Conservation (phyloP, 306 rosid genomes). For the Casuarina cunninghamiana region DNA sequence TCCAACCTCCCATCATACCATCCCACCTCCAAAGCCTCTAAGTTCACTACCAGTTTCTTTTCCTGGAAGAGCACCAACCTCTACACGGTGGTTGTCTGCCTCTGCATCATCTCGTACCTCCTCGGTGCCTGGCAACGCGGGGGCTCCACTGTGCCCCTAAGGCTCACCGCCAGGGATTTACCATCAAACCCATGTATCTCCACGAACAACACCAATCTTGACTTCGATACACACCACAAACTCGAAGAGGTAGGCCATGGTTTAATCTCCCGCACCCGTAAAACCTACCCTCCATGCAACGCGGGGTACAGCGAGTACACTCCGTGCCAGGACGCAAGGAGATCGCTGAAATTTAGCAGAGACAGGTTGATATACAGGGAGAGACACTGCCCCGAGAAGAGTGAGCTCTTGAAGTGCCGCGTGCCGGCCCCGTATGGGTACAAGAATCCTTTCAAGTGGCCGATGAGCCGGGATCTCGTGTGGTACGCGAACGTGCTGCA, state of each 20-base stretch:
- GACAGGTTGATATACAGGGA: constrained; percentile 61
- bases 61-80: constrained; percentile 48
- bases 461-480: constrained; percentile 64
- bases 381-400: constrained; percentile 64
- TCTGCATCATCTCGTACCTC: constrained; percentile 55
- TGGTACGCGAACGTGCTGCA: constrained; percentile 89
- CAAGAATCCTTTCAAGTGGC: constrained; percentile 68
- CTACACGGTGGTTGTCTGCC: constrained; percentile 51
- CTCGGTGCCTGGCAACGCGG: constrained; percentile 50
- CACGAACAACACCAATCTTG: constrained; percentile 15
- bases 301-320: constrained; percentile 65
- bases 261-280: background rate
- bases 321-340: constrained; percentile 65
- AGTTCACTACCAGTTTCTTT: constrained; percentile 14
- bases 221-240: constrained; percentile 52
- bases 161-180: constrained; percentile 17
- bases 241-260: background rate
- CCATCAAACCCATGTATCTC: background rate
- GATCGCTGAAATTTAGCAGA: constrained; percentile 50
- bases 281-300: constrained; percentile 42
- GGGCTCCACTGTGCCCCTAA: background rate
- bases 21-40: constrained; percentile 50
- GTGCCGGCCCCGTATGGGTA: constrained; percentile 77
- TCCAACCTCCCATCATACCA: constrained; percentile 34
- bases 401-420: constrained; percentile 54